These are phyloP conservation scores for Trichophyton mentagrophytes DNA, from an alignment of 2,329 filamentous ascomycete genomes.

Conservation along the genomic window DNA sequence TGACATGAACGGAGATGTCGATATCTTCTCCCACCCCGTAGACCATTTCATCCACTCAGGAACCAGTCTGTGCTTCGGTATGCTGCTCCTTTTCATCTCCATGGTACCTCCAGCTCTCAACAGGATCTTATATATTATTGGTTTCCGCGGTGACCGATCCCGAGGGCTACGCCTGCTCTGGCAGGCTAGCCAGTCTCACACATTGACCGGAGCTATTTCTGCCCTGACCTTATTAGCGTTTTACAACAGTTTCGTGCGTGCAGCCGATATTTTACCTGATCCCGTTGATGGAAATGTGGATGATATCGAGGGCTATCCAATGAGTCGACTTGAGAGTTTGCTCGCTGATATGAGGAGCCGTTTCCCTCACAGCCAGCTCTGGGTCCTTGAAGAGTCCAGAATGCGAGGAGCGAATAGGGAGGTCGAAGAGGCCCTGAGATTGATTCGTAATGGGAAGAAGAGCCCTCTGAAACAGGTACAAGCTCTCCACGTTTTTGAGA, in stretches of 20 bases:
- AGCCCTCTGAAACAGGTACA: conserved; percentile 79
- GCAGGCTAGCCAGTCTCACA: conserved; percentile 72
- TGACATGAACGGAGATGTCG: conserved; percentile 35
- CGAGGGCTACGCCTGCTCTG: conserved; percentile 76
- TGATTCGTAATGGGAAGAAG: conserved; percentile 47
- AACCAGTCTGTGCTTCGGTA: conserved; percentile 76
- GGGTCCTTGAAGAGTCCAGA: conserved; percentile 77
- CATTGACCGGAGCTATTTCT: conserved; percentile 85
- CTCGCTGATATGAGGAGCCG: conserved; percentile 60
- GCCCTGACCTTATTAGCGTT: conserved; percentile 70
- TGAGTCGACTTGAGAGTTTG: conserved; percentile 51
- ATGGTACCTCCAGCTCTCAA: conserved; percentile 85
- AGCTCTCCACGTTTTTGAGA: conserved; percentile 74
- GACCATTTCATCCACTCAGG: conserved; percentile 86
- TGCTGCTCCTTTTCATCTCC: conserved; percentile 75
- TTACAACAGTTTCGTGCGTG: conserved; percentile 75
- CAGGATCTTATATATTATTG: conserved; percentile 74
- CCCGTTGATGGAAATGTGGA: conserved; percentile 33
- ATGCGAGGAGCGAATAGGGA: conserved; percentile 56
- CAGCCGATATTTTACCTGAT: conserved; percentile 72
- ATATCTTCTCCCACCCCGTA: conserved; percentile 58
- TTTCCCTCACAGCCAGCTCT: conserved; percentile 72
- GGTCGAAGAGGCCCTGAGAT: conserved; percentile 53
- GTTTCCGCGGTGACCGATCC: conserved; percentile 78
- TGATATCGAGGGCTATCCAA: conserved; percentile 59